Conservation (phyloP, 352 stramenopile species). For the Pythium aphanidermatum region DNA sequence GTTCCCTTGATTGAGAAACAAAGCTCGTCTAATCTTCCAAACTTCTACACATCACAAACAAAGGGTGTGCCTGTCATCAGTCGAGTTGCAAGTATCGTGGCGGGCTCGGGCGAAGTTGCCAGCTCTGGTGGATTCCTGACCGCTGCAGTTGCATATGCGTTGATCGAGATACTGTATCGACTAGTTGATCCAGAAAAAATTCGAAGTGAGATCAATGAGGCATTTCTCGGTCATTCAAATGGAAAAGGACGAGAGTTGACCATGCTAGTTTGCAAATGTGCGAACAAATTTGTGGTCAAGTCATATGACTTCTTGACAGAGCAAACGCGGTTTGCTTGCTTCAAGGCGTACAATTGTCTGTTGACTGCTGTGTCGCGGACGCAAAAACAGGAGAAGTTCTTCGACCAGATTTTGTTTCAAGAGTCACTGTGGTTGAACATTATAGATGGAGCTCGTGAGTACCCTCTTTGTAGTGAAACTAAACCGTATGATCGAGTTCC, state of each 20-base stretch:
- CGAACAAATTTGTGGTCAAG: slow-evolving; percentile 68
- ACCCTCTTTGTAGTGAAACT: slow-evolving; percentile 45
- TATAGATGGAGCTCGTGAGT: slow-evolving; percentile 34
- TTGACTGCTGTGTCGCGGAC: slow-evolving; percentile 70
- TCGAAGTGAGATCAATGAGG: slow-evolving; percentile 57
- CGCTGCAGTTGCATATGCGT: slow-evolving; percentile 45
- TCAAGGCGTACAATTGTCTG: slow-evolving; percentile 68
- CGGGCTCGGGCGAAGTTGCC: slow-evolving; percentile 40
- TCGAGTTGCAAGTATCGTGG: slow-evolving; percentile 47
- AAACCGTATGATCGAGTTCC: slow-evolving; percentile 43
- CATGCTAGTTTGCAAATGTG: slow-evolving; percentile 81
- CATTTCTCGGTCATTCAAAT: slow-evolving; percentile 60
- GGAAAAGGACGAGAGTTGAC: slow-evolving; percentile 78
- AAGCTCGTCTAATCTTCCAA: slow-evolving; percentile 20
- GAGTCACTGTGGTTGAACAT: slow-evolving; percentile 65
- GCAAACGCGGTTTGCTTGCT: slow-evolving; percentile 39
- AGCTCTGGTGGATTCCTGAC: slow-evolving; percentile 32
- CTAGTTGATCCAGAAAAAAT: slow-evolving; percentile 58
- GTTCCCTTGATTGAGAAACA: slow-evolving; percentile 16
- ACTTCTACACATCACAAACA: slow-evolving; percentile 42
- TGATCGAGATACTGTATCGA: slow-evolving; percentile 64
- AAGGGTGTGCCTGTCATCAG: slow-evolving; percentile 34
- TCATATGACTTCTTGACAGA: slow-evolving; percentile 29
- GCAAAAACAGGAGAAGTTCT: slow-evolving; percentile 86
- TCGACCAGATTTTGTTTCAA: slow-evolving; percentile 81